phyloP scores from a whole-genome alignment of 1,139 yeast genomes.

The Suhomyces bokatorum region DNA sequence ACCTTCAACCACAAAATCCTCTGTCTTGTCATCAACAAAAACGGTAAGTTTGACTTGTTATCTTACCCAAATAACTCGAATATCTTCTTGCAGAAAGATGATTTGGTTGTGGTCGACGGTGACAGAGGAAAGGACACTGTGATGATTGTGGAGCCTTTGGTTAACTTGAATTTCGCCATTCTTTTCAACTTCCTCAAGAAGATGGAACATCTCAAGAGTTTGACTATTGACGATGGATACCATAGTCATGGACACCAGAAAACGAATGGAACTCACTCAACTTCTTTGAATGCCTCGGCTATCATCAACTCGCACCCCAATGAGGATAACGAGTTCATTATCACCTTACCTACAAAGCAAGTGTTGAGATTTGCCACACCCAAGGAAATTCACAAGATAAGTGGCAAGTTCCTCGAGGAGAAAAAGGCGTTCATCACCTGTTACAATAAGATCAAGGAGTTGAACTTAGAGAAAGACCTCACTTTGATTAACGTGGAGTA shows the following conservation, averaged over 20 bases:
- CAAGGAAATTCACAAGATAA: conserved; percentile 44
- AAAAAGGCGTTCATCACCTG: conserved; percentile 50
- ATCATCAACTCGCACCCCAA: conserved; percentile 43
- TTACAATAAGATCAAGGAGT: conserved; percentile 45
- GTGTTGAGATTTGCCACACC: conserved; percentile 52
- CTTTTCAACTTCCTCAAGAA: conserved; percentile 77
- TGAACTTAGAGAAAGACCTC: conserved; percentile 37
- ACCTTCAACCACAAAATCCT: conserved; percentile 44
- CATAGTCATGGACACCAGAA: conserved; percentile 17
- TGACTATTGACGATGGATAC: conserved; percentile 41
- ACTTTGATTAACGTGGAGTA: conserved; percentile 74
- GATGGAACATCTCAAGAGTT: conserved; percentile 74
- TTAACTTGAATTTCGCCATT: conserved; percentile 56
- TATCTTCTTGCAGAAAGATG: conserved; percentile 49
- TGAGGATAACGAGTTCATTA: conserved; percentile 48
- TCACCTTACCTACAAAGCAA: conserved; percentile 51
- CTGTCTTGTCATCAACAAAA: conserved; percentile 54
- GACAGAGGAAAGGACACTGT: conserved; percentile 53
- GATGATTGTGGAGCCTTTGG: conserved; percentile 50
- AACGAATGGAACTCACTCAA: conserved; percentile 41
- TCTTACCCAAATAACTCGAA: conserved; percentile 51
- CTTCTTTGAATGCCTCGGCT: conserved; percentile 37
- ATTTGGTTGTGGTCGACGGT: conserved; percentile 52
- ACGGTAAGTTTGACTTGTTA: conserved; percentile 56
- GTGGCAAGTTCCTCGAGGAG: conserved; percentile 48